Percentiles rank a stretch among this genome's conserved stretches.
Evolutionary conservation across 1,284 basidiomycete species (phyloP).

Genomic region (Rhodotorula glutinis): DNA sequence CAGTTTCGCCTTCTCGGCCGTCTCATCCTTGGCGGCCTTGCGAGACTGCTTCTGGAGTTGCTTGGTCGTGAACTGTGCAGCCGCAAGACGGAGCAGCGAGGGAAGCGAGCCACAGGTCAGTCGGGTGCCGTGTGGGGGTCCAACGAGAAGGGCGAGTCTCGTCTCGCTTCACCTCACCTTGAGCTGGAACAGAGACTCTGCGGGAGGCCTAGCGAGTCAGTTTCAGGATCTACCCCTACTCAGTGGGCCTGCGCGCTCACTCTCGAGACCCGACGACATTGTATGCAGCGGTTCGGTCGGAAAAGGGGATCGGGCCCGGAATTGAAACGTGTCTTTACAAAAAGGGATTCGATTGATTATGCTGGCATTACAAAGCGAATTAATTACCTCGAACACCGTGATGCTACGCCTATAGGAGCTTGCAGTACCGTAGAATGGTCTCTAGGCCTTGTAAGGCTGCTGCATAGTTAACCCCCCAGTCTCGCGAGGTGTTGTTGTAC

Average conservation of each 20-base stretch:
- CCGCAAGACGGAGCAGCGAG: background rate
- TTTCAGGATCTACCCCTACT: no score
- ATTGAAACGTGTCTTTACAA: background rate
- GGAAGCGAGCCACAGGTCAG: background rate
- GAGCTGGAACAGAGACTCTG: slow-evolving; percentile 92
- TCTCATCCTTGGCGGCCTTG: slow-evolving; percentile 93
- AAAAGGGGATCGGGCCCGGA: background rate
- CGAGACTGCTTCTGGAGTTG: slow-evolving; percentile 84
- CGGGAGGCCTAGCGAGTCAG: no score
- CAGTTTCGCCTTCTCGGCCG: slow-evolving; percentile 73
- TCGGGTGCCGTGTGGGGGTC: background rate
- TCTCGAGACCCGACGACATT: slow-evolving; percentile 35
- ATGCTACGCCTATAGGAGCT: no score
- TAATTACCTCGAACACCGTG: no score
- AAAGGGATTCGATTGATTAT: no score
- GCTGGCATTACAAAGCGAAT: no score
- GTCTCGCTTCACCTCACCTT: slow-evolving; percentile 59
- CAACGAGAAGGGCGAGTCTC: no score
- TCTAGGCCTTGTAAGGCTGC: no score
- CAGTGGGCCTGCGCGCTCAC: slow-evolving; percentile 7
- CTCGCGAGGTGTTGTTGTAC: no score
- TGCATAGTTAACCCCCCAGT: no score
- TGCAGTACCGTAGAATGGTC: no score
- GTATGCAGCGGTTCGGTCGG: no score
- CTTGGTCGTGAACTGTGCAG: slow-evolving; percentile 85